Base-by-base conservation (phyloP, 768 basidiomycete species). In the Leccinellum rugosiceps region DNA sequence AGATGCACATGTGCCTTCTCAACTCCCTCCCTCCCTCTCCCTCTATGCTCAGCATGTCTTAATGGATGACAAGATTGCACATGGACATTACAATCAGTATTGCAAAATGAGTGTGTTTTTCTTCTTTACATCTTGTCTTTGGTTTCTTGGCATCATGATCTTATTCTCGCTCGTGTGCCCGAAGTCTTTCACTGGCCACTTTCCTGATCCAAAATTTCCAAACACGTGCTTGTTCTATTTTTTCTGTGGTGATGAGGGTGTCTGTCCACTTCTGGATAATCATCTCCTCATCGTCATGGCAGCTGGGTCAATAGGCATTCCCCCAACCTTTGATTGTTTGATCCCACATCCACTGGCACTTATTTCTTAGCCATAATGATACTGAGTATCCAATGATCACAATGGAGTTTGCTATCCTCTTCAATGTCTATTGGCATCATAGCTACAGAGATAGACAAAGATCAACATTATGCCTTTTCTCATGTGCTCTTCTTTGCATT, bases 21-120 rank as follows among this genome's bases (percentile, higher is more conserved):
- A n/a, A n/a, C n/a, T n/a, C n/a, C n/a, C n/a, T n/a, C n/a, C 26
- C 26, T 3, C 26, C 26, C 26, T 6, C 26, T 26, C 26, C 26
- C 26, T 3, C 26, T 26, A 6, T 26, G 6, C 6, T 26, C 26
- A 26, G 26, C 26, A 6, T 5, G 91, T 99, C 13, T 97, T 92
- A 91, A 78, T 95, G 32, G 87, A 91, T 64, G 90, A 93, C 65
- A 83, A 88, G 70, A 83, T 94, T 35, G 94, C 92, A 21, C 91
- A 94, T 66, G 92, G 88, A 0, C 94, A 97, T 71, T 97, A 98
- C 70, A 94, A 98, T 63, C 94, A 94, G 1, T 98, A 97, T 72
- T 98, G 95, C 83, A 99, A 99, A 73, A 87, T 89, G 67, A 96
- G 94, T 95, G 65, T 72, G 90, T 83, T 15, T 48, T 38, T 59